Conservation (phyloP, 257 asterid species). For the Anisodus acutangulus region DNA sequence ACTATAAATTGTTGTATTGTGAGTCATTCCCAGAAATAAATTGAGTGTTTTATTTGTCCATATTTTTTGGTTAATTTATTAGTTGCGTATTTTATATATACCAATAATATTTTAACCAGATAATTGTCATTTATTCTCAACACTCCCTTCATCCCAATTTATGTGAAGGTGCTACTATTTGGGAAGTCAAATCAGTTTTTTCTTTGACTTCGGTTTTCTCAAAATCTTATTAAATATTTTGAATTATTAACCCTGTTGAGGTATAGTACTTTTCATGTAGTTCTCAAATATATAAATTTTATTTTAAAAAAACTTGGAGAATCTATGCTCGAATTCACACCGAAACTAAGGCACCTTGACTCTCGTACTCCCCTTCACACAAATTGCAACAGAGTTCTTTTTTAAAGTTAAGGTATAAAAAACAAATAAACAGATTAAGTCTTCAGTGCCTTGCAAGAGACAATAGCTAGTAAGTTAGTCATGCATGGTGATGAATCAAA, state of each 20-base stretch:
- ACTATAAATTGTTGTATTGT: no score
- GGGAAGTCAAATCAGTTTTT: not conserved
- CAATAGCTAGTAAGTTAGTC: conserved; percentile 19
- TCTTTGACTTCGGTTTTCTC: not conserved
- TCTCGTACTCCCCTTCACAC: not conserved
- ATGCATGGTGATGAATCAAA: conserved; percentile 28
- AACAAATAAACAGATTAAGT: not conserved
- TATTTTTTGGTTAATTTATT: no score
- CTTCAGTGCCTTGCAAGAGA: not conserved
- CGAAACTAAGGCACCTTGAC: not conserved
- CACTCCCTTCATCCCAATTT: not conserved
- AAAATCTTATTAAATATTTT: not conserved
- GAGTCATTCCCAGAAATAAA: no score
- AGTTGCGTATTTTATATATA: no score
- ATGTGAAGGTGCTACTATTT: conserved; percentile 10
- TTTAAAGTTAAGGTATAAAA: not conserved
- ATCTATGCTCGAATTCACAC: conserved; percentile 1
- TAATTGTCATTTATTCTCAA: no score
- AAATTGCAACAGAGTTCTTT: not conserved
- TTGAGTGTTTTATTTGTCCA: no score
- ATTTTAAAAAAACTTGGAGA: not conserved
- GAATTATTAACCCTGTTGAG: conserved; percentile 17
- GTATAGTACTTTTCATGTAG: not conserved
- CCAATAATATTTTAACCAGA: no score
- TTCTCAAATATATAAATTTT: not conserved